These are phyloP conservation scores for Xylaria nigripes DNA, from an alignment of 495 filamentous ascomycete species.

Conservation along the genomic window DNA sequence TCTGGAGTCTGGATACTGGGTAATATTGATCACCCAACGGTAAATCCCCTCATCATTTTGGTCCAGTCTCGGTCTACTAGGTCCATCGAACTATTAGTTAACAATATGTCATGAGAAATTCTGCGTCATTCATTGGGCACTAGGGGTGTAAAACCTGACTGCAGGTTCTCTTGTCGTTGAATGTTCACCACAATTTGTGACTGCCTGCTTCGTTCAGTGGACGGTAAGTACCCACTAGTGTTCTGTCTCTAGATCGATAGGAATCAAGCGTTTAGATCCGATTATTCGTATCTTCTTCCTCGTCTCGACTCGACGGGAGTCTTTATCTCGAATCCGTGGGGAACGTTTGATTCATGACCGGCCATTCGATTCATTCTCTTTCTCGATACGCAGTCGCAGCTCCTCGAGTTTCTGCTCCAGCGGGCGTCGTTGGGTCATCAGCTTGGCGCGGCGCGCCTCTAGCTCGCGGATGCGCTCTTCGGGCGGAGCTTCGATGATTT, in stretches of 20 bases:
- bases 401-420: conserved; percentile 32
- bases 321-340: neutral
- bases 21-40: neutral
- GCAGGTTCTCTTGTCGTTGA: neutral
- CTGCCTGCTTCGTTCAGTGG: neutral
- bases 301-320: neutral
- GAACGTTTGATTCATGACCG: neutral
- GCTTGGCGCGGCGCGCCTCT: conserved; percentile 25
- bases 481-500: conserved; percentile 21
- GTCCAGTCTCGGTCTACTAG: neutral
- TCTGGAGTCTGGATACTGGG: no score
- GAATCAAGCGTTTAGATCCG: neutral
- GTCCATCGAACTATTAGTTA: neutral
- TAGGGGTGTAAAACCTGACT: neutral
- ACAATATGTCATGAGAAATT: neutral
- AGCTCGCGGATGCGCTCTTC: conserved; percentile 32
- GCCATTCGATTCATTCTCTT: neutral
- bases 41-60: neutral
- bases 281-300: neutral
- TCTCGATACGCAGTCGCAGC: conserved; percentile 25
- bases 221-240: neutral
- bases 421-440: conserved; percentile 25
- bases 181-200: neutral
- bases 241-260: no score
- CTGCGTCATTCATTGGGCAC: neutral